Evolutionary conservation across 441 rosid species (phyloP), one percentile per base, ranked within the genome.

Genomic region (Mallotus japonicus): DNA sequence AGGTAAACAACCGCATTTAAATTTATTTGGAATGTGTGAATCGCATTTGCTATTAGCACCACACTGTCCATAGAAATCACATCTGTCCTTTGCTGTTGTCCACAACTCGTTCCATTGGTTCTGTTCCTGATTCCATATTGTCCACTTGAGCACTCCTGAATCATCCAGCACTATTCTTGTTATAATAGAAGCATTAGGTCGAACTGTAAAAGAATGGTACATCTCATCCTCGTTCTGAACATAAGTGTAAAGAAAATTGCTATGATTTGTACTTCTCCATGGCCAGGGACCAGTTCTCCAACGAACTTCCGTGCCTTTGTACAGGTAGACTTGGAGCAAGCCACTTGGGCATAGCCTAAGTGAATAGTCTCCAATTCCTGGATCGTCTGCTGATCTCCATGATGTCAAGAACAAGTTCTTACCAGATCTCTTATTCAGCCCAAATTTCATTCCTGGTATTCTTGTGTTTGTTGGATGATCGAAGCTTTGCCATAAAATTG

Each of bases 41-140:
- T 55, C 37, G 46, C 80, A 77, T 14, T 44, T 47, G 3, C 79
- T 74, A 70, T 85, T 42, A 16, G 81, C 55, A n/a, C 86, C 88
- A 63, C 85, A 85, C 0, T 4, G 72, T 8, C 61, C 73, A 37
- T 79, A 83, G 4, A 2, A 12, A 50, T 83, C 84, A 40, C 83
- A 83, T 15, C 2, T 16, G 3, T 75, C 68, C 17, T n/a, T 68
- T 0, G 78, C 78, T 0, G 32, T 19, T 24, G 22, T 4, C 68
- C 77, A 62, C 16, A n/a, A n/a, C n/a, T n/a, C 12, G 61, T 8
- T 56, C 86, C 88, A 85, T 40, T 20, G 46, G n/a, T 58, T 44
- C 24, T 49, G 1, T 2, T 11, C 19, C 44, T 82, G 56, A 19
- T 14, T 66, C 85, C 85, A 83, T 6, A 4, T 37, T 20, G 53